Base-by-base conservation (phyloP, 352 stramenopile species). In the Phytophthora boehmeriae region DNA sequence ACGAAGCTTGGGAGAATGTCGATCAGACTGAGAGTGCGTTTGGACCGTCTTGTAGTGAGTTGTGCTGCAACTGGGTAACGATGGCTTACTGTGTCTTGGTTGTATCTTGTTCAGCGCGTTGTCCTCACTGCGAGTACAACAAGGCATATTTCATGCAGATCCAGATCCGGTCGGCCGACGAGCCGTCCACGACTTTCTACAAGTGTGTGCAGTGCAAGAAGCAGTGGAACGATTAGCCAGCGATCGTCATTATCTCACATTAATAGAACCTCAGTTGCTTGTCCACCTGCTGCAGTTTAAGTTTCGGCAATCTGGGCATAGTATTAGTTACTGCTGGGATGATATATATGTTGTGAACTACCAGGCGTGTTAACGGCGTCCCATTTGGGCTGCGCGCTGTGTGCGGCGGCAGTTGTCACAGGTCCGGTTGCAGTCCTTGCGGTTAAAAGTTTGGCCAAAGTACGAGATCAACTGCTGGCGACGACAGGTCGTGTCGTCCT, bases 91-190 rank as follows among this genome's bases (percentile, higher is more conserved):
- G 8, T 44, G 3, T 50, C 17, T n/a, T 45, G 32, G 22, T 39
- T 27, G 14, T 53, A 16, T 43, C 36, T 55, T 19, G 54, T 38
- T 52, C 51, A 96, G 90, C 88, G 32, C 80, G 86, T 36, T 99
- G 98, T 75, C 97, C 97, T 3, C 81, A 92, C 66, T 99, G 97
- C 71, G 88, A 97, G 68, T 87, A 97, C 76, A 92, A 84, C 38
- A 92, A 98, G 73, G 98, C 98, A 11, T 99, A 99, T 80, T 99
- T 99, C 83, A 99, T 99, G 95, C 97, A 99, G 84, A 99, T 99
- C 76, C 98, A 99, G 84, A 99, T 99, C 80, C 87, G 98, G 43
- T 99, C 96, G 54, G 97, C 97, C 8, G 96, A 99, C 65, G 96
- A 99, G 70, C 96, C 96, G 5, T 99, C 98, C 87, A 99, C 97